A percentile compares a stretch with the other conserved stretches of the same genome.
Evolutionary conservation across 2,329 filamentous ascomycete species (phyloP).

Genomic region (Ophiostoma piceae): DNA sequence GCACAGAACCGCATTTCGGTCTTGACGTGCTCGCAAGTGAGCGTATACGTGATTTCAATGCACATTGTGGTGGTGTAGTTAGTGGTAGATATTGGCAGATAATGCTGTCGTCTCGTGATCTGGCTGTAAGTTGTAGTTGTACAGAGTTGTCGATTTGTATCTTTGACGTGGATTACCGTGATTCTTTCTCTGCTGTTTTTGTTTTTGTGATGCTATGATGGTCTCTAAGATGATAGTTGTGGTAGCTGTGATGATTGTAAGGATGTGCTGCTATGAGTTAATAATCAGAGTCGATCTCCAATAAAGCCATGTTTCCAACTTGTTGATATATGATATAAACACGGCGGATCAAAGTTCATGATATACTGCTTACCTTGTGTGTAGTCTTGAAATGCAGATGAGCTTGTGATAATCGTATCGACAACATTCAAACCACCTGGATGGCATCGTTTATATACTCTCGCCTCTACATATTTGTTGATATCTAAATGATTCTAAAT

Average conservation of each 20-base stretch:
- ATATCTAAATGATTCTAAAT: neutral
- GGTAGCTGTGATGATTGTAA: neutral
- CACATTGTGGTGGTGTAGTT: constrained; percentile 41
- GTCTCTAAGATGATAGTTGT: neutral
- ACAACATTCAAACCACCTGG: neutral
- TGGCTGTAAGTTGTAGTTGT: neutral
- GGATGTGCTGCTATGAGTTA: neutral
- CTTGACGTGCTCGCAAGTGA: constrained; percentile 48
- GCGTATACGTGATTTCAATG: constrained; percentile 45
- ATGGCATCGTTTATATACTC: neutral
- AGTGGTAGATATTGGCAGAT: neutral
- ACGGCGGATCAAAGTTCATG: neutral
- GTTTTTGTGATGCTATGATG: neutral
- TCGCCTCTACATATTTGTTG: neutral
- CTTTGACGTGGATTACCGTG: neutral
- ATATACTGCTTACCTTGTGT: neutral
- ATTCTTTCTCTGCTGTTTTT: neutral
- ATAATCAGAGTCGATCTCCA: too few relatives aligned
- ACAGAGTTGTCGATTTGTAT: neutral
- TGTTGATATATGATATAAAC: neutral
- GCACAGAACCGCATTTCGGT: constrained; percentile 43
- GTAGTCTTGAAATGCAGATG: neutral
- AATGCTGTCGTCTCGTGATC: neutral
- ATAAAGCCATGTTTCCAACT: neutral
- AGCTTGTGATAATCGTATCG: neutral